Evolutionary conservation across 1,139 yeast species (phyloP).

Genomic region (Lodderomyces pseudojiufengensis): DNA sequence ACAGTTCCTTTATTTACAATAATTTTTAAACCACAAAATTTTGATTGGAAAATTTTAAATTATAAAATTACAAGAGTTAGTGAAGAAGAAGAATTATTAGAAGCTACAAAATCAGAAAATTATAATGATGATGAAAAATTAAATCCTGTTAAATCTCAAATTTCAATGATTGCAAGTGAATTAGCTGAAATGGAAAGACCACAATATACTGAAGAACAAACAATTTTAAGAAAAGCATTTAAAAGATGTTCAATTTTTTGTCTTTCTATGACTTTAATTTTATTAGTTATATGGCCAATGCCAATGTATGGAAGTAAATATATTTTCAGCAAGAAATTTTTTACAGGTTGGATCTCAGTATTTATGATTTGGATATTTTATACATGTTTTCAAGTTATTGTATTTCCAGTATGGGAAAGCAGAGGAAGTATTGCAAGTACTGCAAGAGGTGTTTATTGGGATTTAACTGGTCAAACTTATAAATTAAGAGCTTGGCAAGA

Average conservation of each 20-base stretch:
- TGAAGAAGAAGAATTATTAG: constrained; percentile 59
- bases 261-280: constrained; percentile 52
- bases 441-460: constrained; percentile 80
- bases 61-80: constrained; percentile 58
- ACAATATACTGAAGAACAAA: constrained; percentile 42
- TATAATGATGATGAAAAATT: constrained; percentile 33
- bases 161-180: constrained; percentile 40
- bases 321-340: constrained; percentile 65
- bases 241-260: constrained; percentile 55
- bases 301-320: constrained; percentile 80
- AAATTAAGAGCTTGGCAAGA: constrained; percentile 74
- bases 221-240: constrained; percentile 46
- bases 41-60: constrained; percentile 60
- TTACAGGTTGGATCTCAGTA: constrained; percentile 81
- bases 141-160: constrained; percentile 36
- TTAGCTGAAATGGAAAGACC: constrained; percentile 33
- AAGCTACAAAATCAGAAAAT: constrained; percentile 21
- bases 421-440: constrained; percentile 60
- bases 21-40: constrained; percentile 63
- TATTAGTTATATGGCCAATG: constrained; percentile 79
- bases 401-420: constrained; percentile 68
- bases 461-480: constrained; percentile 65
- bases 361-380: constrained; percentile 69
- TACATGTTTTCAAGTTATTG: constrained; percentile 51
- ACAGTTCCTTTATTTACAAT: constrained; percentile 65